Evolutionary conservation across 768 basidiomycete species (phyloP), one percentile per base, ranked within the genome.

Genomic region (Suillus occidentalis): DNA sequence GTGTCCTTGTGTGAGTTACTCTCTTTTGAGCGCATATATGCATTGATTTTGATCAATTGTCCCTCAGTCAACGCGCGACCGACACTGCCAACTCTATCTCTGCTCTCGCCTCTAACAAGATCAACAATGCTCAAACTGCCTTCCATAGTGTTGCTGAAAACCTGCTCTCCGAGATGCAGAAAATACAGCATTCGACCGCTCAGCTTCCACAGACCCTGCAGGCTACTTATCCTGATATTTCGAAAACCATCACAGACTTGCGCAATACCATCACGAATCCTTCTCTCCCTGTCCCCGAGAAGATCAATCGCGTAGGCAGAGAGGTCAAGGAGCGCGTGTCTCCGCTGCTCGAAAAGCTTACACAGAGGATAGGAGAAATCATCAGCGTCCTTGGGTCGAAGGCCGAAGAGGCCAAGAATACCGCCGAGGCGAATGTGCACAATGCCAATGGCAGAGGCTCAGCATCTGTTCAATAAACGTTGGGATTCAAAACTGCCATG

Each of bases 81-180:
- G 86, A 87, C 58, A 88, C 87, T 28, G 89, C 90, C 20, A 82
- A 87, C 40, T 80, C 82, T 57, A 85, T 94, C 72, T 85, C 84
- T 70, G 75, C 79, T 16, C 79, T 88, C 34, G 86, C 90, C 25
- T 81, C 89, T 0, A 81, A 84, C 4, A 86, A 87, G 58, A 74
- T 89, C 50, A 72, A 77, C 4, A 77, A 80, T 49, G 86, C 89
- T 18, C 85, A 88, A 69, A 71, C 80, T 43, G 85, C 82, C 65
- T 83, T 91, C 49, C 83, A 87, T 69, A 66, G 78, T 3, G 83
- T 91, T 43, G 88, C 88, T 43, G 85, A 89, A 66, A 84, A 77
- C 61, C 87, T 93, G 87, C 76, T 91, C 58, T 58, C 71, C 34
- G 89, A 92, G 68, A 81, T 94, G 57, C 83, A 87, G 68, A 88